Percentiles rank a stretch among this genome's conserved stretches.
Evolutionary conservation across 495 filamentous ascomycete genomes (phyloP).

Genomic region (Achaetomiella virescens): DNA sequence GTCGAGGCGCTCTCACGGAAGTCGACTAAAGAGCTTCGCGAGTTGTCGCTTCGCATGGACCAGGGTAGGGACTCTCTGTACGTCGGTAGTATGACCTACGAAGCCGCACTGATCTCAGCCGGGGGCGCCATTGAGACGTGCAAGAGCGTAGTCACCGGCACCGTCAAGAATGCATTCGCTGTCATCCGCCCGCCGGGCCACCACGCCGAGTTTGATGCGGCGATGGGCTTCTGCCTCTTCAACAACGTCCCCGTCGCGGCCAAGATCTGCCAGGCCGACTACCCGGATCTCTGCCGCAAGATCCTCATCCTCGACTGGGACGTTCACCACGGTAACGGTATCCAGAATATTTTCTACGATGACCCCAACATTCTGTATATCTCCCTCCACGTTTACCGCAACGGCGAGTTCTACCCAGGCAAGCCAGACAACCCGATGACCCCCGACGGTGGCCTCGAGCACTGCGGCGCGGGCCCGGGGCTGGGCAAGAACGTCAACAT

Average conservation of each 20-base stretch:
- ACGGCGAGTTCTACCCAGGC: slow-evolving; percentile 81
- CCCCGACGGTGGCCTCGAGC: slow-evolving; percentile 64
- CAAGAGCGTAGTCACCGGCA: slow-evolving; percentile 68
- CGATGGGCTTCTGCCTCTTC: slow-evolving; percentile 94
- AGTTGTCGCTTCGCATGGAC: slow-evolving; percentile 50
- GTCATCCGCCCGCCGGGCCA: slow-evolving; percentile 93
- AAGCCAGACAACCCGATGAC: slow-evolving; percentile 51
- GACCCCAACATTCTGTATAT: slow-evolving; percentile 96
- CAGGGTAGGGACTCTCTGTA: slow-evolving; percentile 78
- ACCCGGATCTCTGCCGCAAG: slow-evolving; percentile 73
- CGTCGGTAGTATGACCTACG: slow-evolving; percentile 73
- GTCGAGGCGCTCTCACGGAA: slow-evolving; percentile 53
- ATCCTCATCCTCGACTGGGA: slow-evolving; percentile 94
- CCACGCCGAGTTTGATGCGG: slow-evolving; percentile 75
- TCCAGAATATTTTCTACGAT: slow-evolving; percentile 92
- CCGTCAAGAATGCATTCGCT: slow-evolving; percentile 88
- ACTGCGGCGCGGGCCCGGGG: slow-evolving; percentile 69
- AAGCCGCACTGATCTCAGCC: slow-evolving; percentile 75
- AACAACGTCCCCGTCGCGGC: slow-evolving; percentile 94
- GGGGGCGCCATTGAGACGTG: slow-evolving; percentile 95
- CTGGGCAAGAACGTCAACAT: slow-evolving; percentile 91
- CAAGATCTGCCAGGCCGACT: slow-evolving; percentile 69
- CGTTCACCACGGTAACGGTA: slow-evolving; percentile 82
- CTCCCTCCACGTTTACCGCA: slow-evolving; percentile 82
- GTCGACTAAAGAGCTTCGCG: slow-evolving; percentile 55